Percentiles rank a stretch among this genome's conserved stretches.
Evolutionary conservation across 2,329 filamentous ascomycete genomes (phyloP).

Genomic region (Calonectria montana): DNA sequence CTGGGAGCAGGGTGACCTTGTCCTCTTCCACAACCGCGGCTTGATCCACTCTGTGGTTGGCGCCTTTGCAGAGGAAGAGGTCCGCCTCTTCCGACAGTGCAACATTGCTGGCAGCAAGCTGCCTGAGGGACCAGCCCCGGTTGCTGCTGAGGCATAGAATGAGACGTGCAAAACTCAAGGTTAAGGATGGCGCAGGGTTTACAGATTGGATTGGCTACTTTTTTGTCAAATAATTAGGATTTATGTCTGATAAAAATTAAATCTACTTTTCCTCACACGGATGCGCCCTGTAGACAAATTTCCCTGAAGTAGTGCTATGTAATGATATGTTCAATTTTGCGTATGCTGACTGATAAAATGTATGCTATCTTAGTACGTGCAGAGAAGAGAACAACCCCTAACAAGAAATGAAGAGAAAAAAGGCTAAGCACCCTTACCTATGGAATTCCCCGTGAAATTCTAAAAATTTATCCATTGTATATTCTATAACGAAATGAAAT

Average conservation of each 20-base stretch:
- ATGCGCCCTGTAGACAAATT: background rate
- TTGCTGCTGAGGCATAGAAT: background rate
- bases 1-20: conserved; percentile 81
- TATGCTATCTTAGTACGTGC: too few relatives aligned
- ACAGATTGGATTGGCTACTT: background rate
- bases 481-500: background rate
- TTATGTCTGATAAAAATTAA: background rate
- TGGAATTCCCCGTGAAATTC: background rate
- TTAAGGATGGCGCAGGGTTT: background rate
- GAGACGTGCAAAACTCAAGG: background rate
- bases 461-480: background rate
- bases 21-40: conserved; percentile 83
- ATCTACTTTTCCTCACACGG: background rate
- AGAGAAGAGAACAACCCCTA: too few relatives aligned
- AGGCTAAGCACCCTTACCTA: too few relatives aligned
- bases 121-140: conserved; percentile 59
- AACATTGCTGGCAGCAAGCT: conserved; percentile 76
- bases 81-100: conserved; percentile 81
- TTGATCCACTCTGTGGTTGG: conserved; percentile 81
- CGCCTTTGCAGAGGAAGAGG: conserved; percentile 78
- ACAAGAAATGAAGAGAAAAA: too few relatives aligned
- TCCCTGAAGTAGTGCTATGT: too few relatives aligned
- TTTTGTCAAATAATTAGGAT: background rate
- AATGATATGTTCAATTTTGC: too few relatives aligned
- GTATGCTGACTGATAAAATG: too few relatives aligned